Conservation (phyloP, 2,329 filamentous ascomycete genomes). For the Monosporascus cannonballus region DNA sequence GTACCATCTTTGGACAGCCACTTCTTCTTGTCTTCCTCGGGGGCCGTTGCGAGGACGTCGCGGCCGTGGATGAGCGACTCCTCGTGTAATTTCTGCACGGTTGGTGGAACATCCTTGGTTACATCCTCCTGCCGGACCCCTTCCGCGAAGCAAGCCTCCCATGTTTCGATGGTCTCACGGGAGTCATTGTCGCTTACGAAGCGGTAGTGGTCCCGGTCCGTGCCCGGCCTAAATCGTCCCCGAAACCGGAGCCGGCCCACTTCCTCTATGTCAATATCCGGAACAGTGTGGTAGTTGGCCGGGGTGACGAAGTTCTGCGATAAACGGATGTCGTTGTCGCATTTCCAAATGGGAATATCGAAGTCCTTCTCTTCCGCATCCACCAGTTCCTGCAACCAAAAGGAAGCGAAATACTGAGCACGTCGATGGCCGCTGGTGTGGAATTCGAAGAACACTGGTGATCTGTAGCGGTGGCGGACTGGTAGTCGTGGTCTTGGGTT, state of each 20-base stretch:
- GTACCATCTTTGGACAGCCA: conserved; percentile 77
- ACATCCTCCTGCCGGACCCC: conserved; percentile 73
- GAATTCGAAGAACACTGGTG: conserved; percentile 85
- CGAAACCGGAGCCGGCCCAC: conserved; percentile 76
- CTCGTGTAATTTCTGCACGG: conserved; percentile 72
- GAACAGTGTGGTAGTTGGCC: conserved; percentile 61
- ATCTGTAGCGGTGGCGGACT: conserved; percentile 84
- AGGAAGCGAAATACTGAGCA: conserved; percentile 66
- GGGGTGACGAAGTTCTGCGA: conserved; percentile 91
- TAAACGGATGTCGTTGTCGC: conserved; percentile 65
- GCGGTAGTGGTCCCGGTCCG: conserved; percentile 74
- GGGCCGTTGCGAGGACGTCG: conserved; percentile 69
- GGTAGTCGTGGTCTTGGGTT: conserved; percentile 62
- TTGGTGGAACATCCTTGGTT: conserved; percentile 63
- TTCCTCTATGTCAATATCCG: conserved; percentile 71
- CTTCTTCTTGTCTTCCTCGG: conserved; percentile 64
- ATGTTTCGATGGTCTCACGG: conserved; percentile 88
- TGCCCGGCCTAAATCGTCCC: conserved; percentile 81
- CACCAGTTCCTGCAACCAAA: conserved; percentile 81
- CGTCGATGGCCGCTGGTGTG: conserved; percentile 62
- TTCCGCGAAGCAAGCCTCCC: conserved; percentile 86
- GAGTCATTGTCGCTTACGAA: conserved; percentile 85
- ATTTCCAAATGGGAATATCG: conserved; percentile 87
- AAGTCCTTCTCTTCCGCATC: conserved; percentile 75
- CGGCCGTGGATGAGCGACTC: conserved; percentile 72